Evolutionary conservation across 2,329 filamentous ascomycete species (phyloP).

Genomic region (Metarhizium humberi): DNA sequence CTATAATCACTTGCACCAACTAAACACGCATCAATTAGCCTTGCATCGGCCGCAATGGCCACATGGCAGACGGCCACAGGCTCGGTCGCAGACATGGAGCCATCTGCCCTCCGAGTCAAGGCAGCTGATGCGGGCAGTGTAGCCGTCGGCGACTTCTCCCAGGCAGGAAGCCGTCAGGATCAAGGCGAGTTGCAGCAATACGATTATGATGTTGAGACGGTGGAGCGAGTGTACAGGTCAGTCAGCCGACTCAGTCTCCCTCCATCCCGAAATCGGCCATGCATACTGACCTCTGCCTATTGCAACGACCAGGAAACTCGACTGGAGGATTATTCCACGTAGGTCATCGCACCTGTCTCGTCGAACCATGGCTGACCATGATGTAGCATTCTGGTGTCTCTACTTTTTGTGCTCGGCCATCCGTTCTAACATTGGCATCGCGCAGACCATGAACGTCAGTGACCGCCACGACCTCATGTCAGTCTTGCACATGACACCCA

Average conservation of each 20-base stretch:
- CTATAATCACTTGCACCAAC: neutral
- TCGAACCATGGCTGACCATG: slow-evolving; percentile 3
- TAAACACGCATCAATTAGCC: neutral
- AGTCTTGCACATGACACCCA: slow-evolving; percentile 58
- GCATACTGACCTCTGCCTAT: neutral
- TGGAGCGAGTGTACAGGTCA: slow-evolving; percentile 45
- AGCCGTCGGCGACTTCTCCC: slow-evolving; percentile 5
- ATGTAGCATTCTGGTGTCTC: slow-evolving; percentile 72
- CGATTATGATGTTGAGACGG: slow-evolving; percentile 39
- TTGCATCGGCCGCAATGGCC: neutral
- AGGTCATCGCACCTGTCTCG: slow-evolving; percentile 8
- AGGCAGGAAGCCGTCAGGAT: neutral
- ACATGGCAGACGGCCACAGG: neutral
- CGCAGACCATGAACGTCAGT: slow-evolving; percentile 82
- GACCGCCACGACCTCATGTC: slow-evolving; percentile 64
- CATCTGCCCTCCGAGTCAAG: neutral
- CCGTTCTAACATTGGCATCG: slow-evolving; percentile 81
- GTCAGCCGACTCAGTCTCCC: neutral
- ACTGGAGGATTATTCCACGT: slow-evolving; percentile 51
- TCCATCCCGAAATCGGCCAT: neutral
- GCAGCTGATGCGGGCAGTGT: slow-evolving; percentile 1
- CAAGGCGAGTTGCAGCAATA: slow-evolving; percentile 1
- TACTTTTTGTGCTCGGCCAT: slow-evolving; percentile 93
- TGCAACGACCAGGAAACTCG: slow-evolving; percentile 35
- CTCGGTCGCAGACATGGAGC: neutral